Base-by-base conservation (phyloP, 108 stramenopile genomes). In the Cyclotella kingstonii region DNA sequence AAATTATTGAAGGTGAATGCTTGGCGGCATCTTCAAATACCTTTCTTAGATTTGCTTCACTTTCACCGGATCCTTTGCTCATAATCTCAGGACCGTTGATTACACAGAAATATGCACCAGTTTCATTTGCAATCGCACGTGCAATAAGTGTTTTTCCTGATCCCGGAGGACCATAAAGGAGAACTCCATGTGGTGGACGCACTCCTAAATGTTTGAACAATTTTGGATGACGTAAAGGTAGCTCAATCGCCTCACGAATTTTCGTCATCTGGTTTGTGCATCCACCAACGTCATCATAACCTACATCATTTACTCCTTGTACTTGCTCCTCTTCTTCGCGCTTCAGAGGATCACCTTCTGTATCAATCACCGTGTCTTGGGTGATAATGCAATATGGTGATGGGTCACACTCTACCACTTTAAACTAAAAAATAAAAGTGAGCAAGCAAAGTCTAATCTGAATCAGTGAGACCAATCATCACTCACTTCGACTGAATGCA, bases 61-160 rank as follows among this genome's bases (percentile, higher is more conserved):
- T 83, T 70, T 96, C 95, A 41, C 97, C 97, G 6, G 93, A 90
- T 28, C 84, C 78, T 78, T 95, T 96, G 55, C 84, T 83, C 71
- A 98, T 95, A 34, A 98, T 83, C 60, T 98, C 97, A 7, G 97
- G 94, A 9, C 97, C 97, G 63, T 98, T 96, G 66, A 98, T 95
- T 31, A 96, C 81, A 58, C 90, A 91, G 59, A 96, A 89, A 61
- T 84, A 93, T 0, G 95, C 95, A 19, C 92, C 93, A 21, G 95
- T 96, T 68, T 96, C 97, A 11, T 88, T 88, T 2, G 95, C 97
- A 27, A 96, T 90, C 9, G 95, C 95, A 2, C 90, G 50, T 0
- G 95, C 97, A 72, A 96, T 88, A 18, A 91, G 81, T 12, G 97
- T 98, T 72, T 98, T 90, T 11, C 85, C 89, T 30, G 67, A 75